Conservation (phyloP, 176 grass and related monocot species). For the Leersia perrieri region DNA sequence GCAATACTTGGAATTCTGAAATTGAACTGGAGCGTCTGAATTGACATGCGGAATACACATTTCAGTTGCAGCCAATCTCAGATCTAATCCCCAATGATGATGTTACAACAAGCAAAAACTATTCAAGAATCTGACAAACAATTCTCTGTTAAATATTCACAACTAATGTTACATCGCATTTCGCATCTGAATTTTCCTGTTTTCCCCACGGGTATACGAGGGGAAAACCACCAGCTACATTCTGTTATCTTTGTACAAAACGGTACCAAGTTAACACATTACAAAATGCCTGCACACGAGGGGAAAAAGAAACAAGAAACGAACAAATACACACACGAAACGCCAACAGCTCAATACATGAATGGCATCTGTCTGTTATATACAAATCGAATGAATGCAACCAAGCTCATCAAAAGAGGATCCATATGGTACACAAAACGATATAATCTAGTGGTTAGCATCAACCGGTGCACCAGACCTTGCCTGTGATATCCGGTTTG, state of each 20-base stretch:
- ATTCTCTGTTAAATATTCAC: constrained; percentile 19
- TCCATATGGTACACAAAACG: constrained; percentile 35
- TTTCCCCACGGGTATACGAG: not conserved
- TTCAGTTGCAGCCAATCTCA: not conserved
- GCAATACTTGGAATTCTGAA: no score
- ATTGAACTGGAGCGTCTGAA: not conserved
- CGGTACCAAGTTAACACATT: not conserved
- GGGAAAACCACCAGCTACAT: not conserved
- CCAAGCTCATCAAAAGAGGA: constrained; percentile 35
- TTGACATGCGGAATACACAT: no score
- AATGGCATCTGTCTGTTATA: constrained; percentile 28
- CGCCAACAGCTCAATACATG: constrained; percentile 14
- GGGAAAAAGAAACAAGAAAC: constrained; percentile 1
- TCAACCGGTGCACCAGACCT: constrained; percentile 49
- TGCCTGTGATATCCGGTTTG: constrained; percentile 73
- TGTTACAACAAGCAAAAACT: not conserved
- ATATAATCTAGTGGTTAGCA: constrained; percentile 48
- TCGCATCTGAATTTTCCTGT: no score
- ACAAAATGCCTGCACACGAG: not conserved
- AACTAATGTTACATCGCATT: not conserved
- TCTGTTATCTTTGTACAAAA: constrained; percentile 27
- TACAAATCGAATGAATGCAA: constrained; percentile 68
- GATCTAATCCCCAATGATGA: not conserved
- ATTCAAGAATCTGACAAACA: not conserved
- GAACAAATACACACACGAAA: constrained; percentile 18